Base-by-base conservation (phyloP, 495 filamentous ascomycete genomes). In the Echria macrotheca region DNA sequence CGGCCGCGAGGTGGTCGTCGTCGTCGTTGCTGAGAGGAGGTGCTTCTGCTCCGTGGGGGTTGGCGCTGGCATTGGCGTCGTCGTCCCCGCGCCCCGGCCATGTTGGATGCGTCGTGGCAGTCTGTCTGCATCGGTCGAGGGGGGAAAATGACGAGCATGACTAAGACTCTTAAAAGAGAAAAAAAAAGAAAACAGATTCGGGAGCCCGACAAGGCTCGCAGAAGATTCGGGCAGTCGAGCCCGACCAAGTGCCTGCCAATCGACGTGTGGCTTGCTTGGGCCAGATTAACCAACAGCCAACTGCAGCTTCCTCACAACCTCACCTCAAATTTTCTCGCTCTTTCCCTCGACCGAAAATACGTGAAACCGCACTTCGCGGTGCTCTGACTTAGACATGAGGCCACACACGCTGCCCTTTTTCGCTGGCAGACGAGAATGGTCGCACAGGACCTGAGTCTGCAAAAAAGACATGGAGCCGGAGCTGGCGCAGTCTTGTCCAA, bases 131-230 rank as follows among this genome's bases (percentile, higher is more conserved):
- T 29, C 25, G 29, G 15, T 10, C 15, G 11, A 22, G 18, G 28
- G 19, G 25, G 29, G 35, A 38, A 26, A 29, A 35, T 24, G 44
- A 48, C 24, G 18, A 22, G 6, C 44, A 36, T 46, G 29, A 46
- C 31, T 39, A 29, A 48, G 46, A 40, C 23, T 29, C 28, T 29
- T 39, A 48, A 39, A 24, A 48, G 32, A 39, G 40, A 40, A 48
- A 40, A 26, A 12, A 48, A 39, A 37, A 7, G 6, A 40, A 40
- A 40, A n/a, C 14, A 18, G 8, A n/a, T n/a, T n/a, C 25, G 14
- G 23, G 25, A 40, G 35, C 35, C 46, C 46, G 40, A 48, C 46
- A 28, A 22, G 44, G 44, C 43, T 3, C 31, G 31, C 31, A n/a
- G 28, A 33, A 17, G 8, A n/a, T 24, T 35, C 10, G 31, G 46